A percentile compares a stretch with the other conserved stretches of the same genome.
Evolutionary conservation across 2,329 filamentous ascomycete species (phyloP).

Genomic region (Monilinia fructicola): DNA sequence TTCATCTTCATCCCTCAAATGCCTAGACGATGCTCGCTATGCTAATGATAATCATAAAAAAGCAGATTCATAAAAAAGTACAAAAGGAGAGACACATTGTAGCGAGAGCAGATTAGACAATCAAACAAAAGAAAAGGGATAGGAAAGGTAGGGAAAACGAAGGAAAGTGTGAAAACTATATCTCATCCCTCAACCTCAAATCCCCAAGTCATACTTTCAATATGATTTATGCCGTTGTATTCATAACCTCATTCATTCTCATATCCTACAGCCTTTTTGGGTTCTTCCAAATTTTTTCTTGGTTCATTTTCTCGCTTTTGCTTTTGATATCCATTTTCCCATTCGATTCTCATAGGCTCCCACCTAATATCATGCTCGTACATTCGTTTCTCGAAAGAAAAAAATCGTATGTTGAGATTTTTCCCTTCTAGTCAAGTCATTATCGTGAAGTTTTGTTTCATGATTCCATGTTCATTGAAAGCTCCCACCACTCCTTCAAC

Average conservation of each 20-base stretch:
- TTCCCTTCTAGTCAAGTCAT: neutral
- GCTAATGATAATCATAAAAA: neutral
- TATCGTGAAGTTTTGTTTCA: slow-evolving; percentile 15
- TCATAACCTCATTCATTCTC: neutral
- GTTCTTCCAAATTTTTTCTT: neutral
- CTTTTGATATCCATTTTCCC: neutral
- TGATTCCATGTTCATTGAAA: neutral
- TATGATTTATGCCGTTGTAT: neutral
- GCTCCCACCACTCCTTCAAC: neutral
- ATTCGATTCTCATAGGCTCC: neutral
- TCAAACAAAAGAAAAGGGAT: slow-evolving; percentile 1
- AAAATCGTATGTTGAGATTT: neutral
- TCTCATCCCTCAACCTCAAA: slow-evolving; percentile 1
- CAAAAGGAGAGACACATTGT: neutral
- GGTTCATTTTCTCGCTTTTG: neutral
- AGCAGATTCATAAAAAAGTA: neutral
- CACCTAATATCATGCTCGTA: neutral
- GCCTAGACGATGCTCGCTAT: neutral
- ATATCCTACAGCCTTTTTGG: slow-evolving; percentile 4
- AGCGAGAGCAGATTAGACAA: neutral
- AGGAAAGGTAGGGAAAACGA: neutral
- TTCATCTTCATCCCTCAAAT: neutral
- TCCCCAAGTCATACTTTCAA: neutral
- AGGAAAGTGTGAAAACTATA: neutral
- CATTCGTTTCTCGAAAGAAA: neutral